Evolutionary conservation across 2,329 filamentous ascomycete species (phyloP).

Genomic region (Cercospora sojina): DNA sequence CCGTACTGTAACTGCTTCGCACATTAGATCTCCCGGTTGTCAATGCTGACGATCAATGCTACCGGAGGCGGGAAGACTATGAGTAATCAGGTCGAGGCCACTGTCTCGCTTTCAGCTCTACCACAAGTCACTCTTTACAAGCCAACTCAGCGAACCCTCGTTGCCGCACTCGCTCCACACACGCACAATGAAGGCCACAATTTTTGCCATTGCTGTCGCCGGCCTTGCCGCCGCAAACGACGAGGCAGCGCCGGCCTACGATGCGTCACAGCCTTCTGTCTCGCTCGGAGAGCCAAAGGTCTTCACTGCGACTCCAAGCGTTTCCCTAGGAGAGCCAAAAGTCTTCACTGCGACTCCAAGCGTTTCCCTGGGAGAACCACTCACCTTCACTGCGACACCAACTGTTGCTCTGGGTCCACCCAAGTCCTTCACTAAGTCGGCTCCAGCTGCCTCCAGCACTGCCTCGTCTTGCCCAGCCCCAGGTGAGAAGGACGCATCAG

Average conservation of each 20-base stretch:
- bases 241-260: not conserved
- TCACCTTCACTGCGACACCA: not conserved
- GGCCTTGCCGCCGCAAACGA: not conserved
- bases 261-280: not conserved
- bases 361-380: not conserved
- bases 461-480: constrained; percentile 8
- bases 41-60: not conserved
- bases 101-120: not conserved
- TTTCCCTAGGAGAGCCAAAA: not conserved
- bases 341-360: not conserved
- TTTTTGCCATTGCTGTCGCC: not conserved
- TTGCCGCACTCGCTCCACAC: not conserved
- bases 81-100: not conserved
- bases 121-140: not conserved
- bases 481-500: not conserved
- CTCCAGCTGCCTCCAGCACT: not conserved
- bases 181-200: constrained; percentile 2
- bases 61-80: not conserved
- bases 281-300: not conserved
- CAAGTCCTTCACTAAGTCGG: not conserved
- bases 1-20: not conserved
- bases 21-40: not conserved
- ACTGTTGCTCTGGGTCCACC: not conserved
- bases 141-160: not conserved
- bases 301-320: not conserved